A percentile compares a stretch with the other conserved stretches of the same genome.
phyloP scores from a whole-genome alignment of 2,329 filamentous ascomycete species.

The Aureobasidium subglaciale region DNA sequence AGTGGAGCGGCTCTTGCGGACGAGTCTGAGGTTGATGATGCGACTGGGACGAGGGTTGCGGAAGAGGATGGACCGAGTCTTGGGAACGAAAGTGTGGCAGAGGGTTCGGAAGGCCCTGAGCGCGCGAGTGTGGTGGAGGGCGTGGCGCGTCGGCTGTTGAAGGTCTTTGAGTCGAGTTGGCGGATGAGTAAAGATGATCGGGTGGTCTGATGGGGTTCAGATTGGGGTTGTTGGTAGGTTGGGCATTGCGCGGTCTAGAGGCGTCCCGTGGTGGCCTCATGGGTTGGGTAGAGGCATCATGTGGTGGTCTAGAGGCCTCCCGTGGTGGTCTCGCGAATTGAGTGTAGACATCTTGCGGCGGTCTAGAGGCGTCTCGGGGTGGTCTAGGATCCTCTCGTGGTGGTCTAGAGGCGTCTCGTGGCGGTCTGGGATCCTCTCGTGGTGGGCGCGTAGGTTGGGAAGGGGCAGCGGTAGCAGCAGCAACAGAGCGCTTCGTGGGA shows the following conservation, averaged over 20 bases:
- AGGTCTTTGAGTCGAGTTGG: not conserved
- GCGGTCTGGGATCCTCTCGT: not conserved
- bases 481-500: constrained; percentile 27
- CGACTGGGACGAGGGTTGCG: not conserved
- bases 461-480: constrained; percentile 20
- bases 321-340: not conserved
- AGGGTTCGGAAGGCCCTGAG: not conserved
- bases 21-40: not conserved
- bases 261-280: not conserved
- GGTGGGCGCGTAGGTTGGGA: constrained; percentile 19
- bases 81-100: not conserved
- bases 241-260: not conserved
- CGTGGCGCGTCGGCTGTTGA: constrained; percentile 2
- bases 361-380: not conserved
- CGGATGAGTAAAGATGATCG: not conserved
- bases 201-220: not conserved
- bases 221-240: not conserved
- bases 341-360: too few species aligned
- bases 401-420: not conserved
- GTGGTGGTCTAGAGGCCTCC: not conserved
- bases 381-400: not conserved
- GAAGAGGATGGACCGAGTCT: not conserved
- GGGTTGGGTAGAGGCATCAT: not conserved
- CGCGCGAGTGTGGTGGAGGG: not conserved
- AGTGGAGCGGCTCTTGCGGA: too few species aligned